A percentile compares a stretch with the other conserved stretches of the same genome.
These are phyloP conservation scores for Prunus armeniaca DNA, from an alignment of 306 rosid genomes.

Conservation along the genomic window DNA sequence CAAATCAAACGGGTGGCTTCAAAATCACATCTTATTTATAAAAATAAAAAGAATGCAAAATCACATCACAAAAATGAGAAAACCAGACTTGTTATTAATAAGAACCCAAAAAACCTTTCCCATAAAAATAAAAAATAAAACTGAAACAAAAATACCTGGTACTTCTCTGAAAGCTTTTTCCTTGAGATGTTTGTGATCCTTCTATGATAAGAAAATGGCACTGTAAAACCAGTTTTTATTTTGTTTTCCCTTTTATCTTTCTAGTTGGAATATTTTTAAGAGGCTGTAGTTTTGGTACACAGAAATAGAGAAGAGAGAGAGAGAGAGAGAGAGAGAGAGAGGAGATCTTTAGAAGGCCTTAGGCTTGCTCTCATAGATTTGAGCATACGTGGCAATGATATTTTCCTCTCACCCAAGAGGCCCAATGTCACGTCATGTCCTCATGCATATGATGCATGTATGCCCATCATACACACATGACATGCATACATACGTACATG, in stretches of 20 bases:
- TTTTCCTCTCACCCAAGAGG: constrained; percentile 56
- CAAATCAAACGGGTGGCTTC: not conserved
- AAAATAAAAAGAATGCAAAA: too few species aligned
- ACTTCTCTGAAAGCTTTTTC: not conserved
- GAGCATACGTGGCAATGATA: constrained; percentile 81
- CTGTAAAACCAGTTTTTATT: constrained; percentile 1
- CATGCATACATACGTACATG: not conserved
- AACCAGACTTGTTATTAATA: not conserved
- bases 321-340: constrained; percentile 17
- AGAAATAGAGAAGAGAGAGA: constrained; percentile 12
- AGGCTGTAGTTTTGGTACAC: constrained; percentile 31
- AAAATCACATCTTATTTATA: not conserved
- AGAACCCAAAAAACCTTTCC: not conserved
- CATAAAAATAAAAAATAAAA: not conserved
- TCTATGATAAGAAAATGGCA: constrained; percentile 3
- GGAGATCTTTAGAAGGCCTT: constrained; percentile 66
- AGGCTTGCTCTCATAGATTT: constrained; percentile 33
- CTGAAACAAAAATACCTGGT: not conserved
- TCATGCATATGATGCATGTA: not conserved
- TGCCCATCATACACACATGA: not conserved
- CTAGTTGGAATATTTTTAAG: constrained; percentile 21
- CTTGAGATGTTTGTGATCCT: not conserved
- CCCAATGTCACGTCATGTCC: constrained; percentile 31
- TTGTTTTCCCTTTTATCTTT: not conserved
- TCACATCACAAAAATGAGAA: not conserved